Conservation (phyloP, 306 rosid genomes). For the Gillenia trifoliata region DNA sequence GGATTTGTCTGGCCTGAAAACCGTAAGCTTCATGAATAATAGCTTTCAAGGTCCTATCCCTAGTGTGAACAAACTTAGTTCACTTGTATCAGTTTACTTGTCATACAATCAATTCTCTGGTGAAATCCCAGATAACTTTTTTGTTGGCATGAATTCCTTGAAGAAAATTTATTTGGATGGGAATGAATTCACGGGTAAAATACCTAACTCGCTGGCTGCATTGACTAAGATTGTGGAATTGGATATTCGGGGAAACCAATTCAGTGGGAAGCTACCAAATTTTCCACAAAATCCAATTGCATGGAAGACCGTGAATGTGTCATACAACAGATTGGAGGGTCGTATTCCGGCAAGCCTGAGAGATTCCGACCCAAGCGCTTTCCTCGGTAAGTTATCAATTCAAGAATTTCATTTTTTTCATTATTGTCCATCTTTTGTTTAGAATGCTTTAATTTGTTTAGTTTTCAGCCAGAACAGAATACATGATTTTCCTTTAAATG, state of each 20-base stretch:
- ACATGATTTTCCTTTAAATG: neutral
- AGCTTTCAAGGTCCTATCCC: constrained; percentile 60
- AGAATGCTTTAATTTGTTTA: neutral
- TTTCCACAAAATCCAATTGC: constrained; percentile 19
- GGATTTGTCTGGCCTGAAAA: constrained; percentile 29
- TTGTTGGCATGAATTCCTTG: constrained; percentile 46
- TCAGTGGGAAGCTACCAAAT: constrained; percentile 55
- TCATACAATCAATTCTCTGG: constrained; percentile 55
- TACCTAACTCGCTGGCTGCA: constrained; percentile 56
- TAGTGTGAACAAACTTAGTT: constrained; percentile 33
- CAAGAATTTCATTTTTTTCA: neutral
- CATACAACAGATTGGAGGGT: constrained; percentile 58
- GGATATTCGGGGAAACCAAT: constrained; percentile 50
- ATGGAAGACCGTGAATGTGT: constrained; percentile 40
- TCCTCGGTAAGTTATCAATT: constrained; percentile 37
- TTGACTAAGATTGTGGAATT: constrained; percentile 52
- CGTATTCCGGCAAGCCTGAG: constrained; percentile 41
- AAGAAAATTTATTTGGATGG: constrained; percentile 45
- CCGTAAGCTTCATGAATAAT: constrained; percentile 57
- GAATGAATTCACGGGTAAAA: constrained; percentile 48
- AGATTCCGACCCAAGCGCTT: constrained; percentile 18
- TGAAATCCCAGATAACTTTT: constrained; percentile 41
- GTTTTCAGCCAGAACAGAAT: neutral
- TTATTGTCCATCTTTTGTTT: neutral
- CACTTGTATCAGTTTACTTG: constrained; percentile 43